Evolutionary conservation across 169 alveolate species (phyloP), one percentile per base, ranked within the genome.

Genomic region (Plasmodium adleri): DNA sequence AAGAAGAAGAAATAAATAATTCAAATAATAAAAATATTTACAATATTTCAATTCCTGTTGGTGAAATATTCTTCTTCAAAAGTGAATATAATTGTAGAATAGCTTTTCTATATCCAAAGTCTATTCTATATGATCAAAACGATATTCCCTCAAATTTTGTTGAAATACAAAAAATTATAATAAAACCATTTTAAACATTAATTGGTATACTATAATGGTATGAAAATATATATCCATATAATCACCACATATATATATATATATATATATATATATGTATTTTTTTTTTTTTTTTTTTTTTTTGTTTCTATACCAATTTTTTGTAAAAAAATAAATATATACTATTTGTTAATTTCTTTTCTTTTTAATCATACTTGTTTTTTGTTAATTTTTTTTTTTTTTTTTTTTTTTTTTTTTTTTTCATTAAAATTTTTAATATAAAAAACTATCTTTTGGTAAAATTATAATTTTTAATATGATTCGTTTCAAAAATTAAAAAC

Each of bases 21-120:
- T 15, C 9, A n/a, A 22, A 9, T 1, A 15, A 15, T 10, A 17
- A 54, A 26, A 15, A 5, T 15, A 54, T 26, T 22, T 47, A 22
- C 26, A 72, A 60, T 7, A 24, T 49, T 15, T 28, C 32, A 9
- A 9, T 50, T 59, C 92, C 92, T 7, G 83, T 85, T 20, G 92
- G 92, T 8, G 92, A 85, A 71, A 39, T 85, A 24, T 85, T 85
- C 45, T 85, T 58, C 28, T 85, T 85, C 28, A 85, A 71, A 60
- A 58, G 20, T 26, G 76, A 71, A 39, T 59, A 85, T 68, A 43
- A 17, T 9, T 85, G 92, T 49, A 85, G 78, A 59, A 47, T 85
- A 50, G 92, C 92, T 15, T 85, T 59, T 39, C 6, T 85, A 0
- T 71, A 58, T 26, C 87, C 92, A 3, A 56, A 71, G 24, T 59